Conservation (phyloP, 2,329 filamentous ascomycete species). For the Phaeosphaeria sp. region DNA sequence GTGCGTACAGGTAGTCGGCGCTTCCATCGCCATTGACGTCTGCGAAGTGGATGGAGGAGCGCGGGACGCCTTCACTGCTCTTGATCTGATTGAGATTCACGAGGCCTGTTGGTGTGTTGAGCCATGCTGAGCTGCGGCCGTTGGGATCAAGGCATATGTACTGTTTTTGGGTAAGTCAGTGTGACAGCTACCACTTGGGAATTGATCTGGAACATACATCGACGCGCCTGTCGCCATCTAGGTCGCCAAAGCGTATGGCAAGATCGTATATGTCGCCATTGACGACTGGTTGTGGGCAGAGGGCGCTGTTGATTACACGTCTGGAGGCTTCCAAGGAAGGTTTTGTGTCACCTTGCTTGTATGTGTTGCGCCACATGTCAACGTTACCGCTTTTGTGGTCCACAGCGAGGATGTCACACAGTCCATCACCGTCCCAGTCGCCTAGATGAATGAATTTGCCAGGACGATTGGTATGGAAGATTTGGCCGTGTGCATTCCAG, state of each 20-base stretch:
- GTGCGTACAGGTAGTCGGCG: slow-evolving; percentile 30
- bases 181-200: not conserved
- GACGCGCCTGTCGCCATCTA: slow-evolving; percentile 27
- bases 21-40: slow-evolving; percentile 50
- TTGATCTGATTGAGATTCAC: slow-evolving; percentile 25
- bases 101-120: slow-evolving; percentile 31
- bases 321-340: not conserved
- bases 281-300: slow-evolving; percentile 32
- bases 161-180: not conserved
- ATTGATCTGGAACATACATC: slow-evolving; percentile 3
- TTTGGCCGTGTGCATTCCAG: slow-evolving; percentile 19
- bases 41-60: slow-evolving; percentile 47
- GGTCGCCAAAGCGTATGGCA: slow-evolving; percentile 42
- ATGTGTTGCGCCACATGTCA: slow-evolving; percentile 33
- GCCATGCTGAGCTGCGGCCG: slow-evolving; percentile 8
- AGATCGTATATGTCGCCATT: slow-evolving; percentile 31
- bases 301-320: not conserved
- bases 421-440: slow-evolving; percentile 50
- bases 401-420: slow-evolving; percentile 43
- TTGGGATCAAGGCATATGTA: slow-evolving; percentile 18
- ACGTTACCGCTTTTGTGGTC: slow-evolving; percentile 32
- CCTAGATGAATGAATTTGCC: slow-evolving; percentile 42
- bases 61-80: slow-evolving; percentile 26
- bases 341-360: not conserved
- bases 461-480: slow-evolving; percentile 21